Base-by-base conservation (phyloP, 116 monocot species). In the Iris pallida region DNA sequence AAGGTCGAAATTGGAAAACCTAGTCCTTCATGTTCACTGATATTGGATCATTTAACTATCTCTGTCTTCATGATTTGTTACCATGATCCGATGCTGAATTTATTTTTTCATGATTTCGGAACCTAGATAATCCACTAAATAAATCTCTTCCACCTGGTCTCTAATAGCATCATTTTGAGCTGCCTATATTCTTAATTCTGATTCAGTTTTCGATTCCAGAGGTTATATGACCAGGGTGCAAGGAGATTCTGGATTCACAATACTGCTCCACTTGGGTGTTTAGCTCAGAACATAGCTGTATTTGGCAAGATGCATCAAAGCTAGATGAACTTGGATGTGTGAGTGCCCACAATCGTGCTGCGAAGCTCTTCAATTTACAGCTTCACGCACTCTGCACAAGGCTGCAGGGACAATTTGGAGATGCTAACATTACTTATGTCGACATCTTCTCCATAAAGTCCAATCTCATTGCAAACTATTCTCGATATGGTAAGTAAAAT, bases 181-280 rank as follows among this genome's bases (percentile, higher is more conserved):
- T n/a, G n/a, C n/a, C n/a, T n/a, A n/a, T n/a, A n/a, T n/a, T n/a
- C n/a, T n/a, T n/a, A n/a, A n/a, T 66, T 66, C 59, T 56, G 49
- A 8, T 60, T 42, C 2, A 17, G 17, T 68, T n/a, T n/a, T n/a
- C n/a, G n/a, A n/a, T n/a, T 61, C 20, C 74, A 90, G 90, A 79
- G 75, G 63, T 69, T 95, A 63, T 86, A 95, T 76, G 83, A 86
- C 7, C 73, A 86, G 76, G 95, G 95, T 46, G 95, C 95, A 52
- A 83, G 88, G 66, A 85, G 81, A 59, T 95, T 95, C 60, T 90
- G 90, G 95, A 86, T 95, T 75, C 90, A 95, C 48, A 90, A 90
- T 53, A 94, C 90, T 20, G 90, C n/a, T n/a, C 88, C 94, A 9
- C 81, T 94, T 30, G 94, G 94, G 54, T 94, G 94, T 81, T 77